Base-by-base conservation (phyloP, 495 filamentous ascomycete genomes). In the Tuber melanosporum region DNA sequence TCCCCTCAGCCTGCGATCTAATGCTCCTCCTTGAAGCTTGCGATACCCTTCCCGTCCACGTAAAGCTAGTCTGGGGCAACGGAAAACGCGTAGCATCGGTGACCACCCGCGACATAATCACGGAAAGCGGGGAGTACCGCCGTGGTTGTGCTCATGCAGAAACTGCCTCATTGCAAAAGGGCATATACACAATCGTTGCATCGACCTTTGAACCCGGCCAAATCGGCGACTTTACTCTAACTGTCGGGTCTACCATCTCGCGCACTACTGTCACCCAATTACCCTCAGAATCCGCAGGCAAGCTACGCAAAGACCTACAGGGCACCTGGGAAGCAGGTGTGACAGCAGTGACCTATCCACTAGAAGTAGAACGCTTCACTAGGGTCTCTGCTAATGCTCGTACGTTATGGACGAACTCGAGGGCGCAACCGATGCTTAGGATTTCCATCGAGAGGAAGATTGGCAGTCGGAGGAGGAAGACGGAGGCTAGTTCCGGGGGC, bases 131-230 rank as follows among this genome's bases (percentile, higher is more conserved):
- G 20, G 95, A 97, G 70, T 97, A 99, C 85, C 89, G 91, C 46
- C 91, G 90, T 17, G 92, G 92, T 43, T 92, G 91, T 80, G 93
- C 91, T 9, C 84, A 93, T 49, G 90, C 91, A 6, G 89, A 91
- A 74, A 74, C 73, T 6, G 45, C 73, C 15, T 15, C 43, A 14
- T 83, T 89, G 19, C 83, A 84, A 20, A 87, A 88, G 42, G 95
- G 95, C 4, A 87, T 86, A 0, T 98, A 98, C 84, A 97, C 94
- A 0, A 87, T 97, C 71, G 90, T 98, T 17, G 92, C 90, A 79
- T 94, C 92, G 12, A 97, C 95, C 1, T 98, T 96, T 82, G 93
- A 97, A 70, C 88, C 91, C 0, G 90, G 90, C 44, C 91, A 94
- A 82, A 84, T 89, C 3, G 93, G 89, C 3, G 87, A 86, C n/a